Percentiles rank a stretch among this genome's conserved stretches.
Evolutionary conservation across 371 early-diverging fungal species (phyloP).

Genomic region (Mucor mucedo): DNA sequence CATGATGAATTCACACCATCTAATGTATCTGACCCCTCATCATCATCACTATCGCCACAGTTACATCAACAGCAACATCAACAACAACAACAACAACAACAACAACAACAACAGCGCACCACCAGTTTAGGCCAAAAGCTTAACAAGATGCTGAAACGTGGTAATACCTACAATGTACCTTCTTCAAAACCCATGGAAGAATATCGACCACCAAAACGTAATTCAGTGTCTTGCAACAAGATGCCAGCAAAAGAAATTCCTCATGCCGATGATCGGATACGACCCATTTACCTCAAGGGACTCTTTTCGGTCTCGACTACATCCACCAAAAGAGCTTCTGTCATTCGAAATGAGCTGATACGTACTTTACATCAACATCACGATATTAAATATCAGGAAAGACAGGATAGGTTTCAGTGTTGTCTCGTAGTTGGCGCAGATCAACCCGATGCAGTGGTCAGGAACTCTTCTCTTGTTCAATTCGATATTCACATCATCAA

Average conservation of each 20-base stretch:
- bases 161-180: constrained; percentile 7
- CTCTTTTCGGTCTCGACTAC: constrained; percentile 73
- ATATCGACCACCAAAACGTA: neutral
- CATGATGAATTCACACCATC: neutral
- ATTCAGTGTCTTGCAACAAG: neutral
- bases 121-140: neutral
- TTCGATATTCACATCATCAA: constrained; percentile 72
- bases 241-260: constrained; percentile 2
- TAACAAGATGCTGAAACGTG: constrained; percentile 15
- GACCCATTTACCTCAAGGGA: constrained; percentile 66
- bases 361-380: constrained; percentile 43
- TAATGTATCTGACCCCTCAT: neutral
- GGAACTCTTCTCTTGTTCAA: constrained; percentile 26
- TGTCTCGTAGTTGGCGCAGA: constrained; percentile 4
- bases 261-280: constrained; percentile 55
- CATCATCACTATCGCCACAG: too few species aligned
- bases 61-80: too few species aligned
- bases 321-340: constrained; percentile 59
- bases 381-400: constrained; percentile 57
- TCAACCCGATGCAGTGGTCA: constrained; percentile 2
- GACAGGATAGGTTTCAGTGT: constrained; percentile 67
- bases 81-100: too few species aligned
- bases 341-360: constrained; percentile 62
- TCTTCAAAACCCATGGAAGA: constrained; percentile 11
- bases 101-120: too few species aligned